Percentiles rank a stretch among this genome's conserved stretches.
These are phyloP conservation scores for Macrolepiota fuliginosa DNA, from an alignment of 768 basidiomycete genomes.

Conservation along the genomic window DNA sequence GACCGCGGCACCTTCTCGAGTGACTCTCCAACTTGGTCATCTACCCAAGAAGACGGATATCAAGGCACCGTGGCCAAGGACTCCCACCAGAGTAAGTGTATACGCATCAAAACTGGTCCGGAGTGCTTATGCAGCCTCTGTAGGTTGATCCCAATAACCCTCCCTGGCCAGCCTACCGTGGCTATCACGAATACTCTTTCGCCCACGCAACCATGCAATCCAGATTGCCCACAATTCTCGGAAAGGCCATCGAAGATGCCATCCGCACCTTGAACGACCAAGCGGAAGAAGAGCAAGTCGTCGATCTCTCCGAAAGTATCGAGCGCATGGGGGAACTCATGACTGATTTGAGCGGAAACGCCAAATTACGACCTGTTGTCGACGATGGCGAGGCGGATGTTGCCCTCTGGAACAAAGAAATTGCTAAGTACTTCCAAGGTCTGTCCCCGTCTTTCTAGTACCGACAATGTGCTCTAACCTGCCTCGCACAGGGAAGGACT, in stretches of 20 bases:
- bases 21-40: slow-evolving; percentile 73
- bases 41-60: slow-evolving; percentile 72
- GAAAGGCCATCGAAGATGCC: slow-evolving; percentile 92
- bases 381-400: slow-evolving; percentile 93
- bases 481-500: slow-evolving; percentile 65
- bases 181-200: slow-evolving; percentile 81
- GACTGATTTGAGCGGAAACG: slow-evolving; percentile 81
- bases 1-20: slow-evolving; percentile 48
- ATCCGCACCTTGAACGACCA: slow-evolving; percentile 87
- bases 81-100: slow-evolving; percentile 60
- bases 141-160: slow-evolving; percentile 84
- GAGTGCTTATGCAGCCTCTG: background rate
- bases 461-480: background rate
- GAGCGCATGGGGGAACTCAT: slow-evolving; percentile 89
- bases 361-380: slow-evolving; percentile 80
- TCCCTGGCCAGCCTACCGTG: slow-evolving; percentile 79
- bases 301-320: slow-evolving; percentile 84
- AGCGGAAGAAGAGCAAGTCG: slow-evolving; percentile 76
- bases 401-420: slow-evolving; percentile 96
- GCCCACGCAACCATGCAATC: slow-evolving; percentile 94
- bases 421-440: slow-evolving; percentile 93
- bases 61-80: slow-evolving; percentile 70
- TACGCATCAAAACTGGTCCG: slow-evolving; percentile 7
- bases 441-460: slow-evolving; percentile 20
- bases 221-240: slow-evolving; percentile 92